Percentiles rank a stretch among this genome's conserved stretches.
Evolutionary conservation across 2,329 filamentous ascomycete genomes (phyloP).

Genomic region (Colletotrichum scovillei): DNA sequence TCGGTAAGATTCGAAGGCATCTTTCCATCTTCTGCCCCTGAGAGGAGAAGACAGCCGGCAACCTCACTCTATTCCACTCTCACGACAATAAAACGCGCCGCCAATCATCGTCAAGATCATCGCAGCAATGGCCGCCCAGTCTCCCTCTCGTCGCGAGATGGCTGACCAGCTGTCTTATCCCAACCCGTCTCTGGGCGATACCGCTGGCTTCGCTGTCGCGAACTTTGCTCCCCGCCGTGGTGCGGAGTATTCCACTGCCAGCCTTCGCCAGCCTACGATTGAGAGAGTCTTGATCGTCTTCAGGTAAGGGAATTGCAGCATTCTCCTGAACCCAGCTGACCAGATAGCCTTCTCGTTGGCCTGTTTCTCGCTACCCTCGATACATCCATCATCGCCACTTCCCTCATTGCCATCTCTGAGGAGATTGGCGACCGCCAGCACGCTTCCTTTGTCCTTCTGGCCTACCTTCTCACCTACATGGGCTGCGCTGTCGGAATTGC

Average conservation of each 20-base stretch:
- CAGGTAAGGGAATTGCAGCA: conserved; percentile 42
- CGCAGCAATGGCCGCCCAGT: background rate
- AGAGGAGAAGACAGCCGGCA: background rate
- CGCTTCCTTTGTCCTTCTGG: conserved; percentile 65
- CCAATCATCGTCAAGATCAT: background rate
- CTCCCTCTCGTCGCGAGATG: conserved; percentile 12
- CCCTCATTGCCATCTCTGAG: conserved; percentile 66
- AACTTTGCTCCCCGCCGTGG: conserved; percentile 1
- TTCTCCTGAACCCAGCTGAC: conserved; percentile 1
- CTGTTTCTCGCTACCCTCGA: conserved; percentile 69
- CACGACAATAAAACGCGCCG: background rate
- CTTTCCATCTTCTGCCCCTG: background rate
- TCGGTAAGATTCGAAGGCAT: background rate
- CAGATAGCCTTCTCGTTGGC: conserved; percentile 51
- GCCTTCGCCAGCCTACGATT: conserved; percentile 11
- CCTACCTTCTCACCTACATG: conserved; percentile 68
- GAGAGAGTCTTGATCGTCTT: conserved; percentile 48
- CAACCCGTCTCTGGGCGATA: conserved; percentile 40
- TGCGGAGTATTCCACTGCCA: background rate
- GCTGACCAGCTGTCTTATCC: conserved; percentile 38
- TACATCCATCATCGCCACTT: conserved; percentile 68
- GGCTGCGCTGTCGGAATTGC: conserved; percentile 68
- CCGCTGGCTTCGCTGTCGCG: conserved; percentile 30
- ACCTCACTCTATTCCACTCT: background rate
- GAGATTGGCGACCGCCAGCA: conserved; percentile 63